Conservation (phyloP, 257 asterid genomes). For the Voacanga thouarsii region DNA sequence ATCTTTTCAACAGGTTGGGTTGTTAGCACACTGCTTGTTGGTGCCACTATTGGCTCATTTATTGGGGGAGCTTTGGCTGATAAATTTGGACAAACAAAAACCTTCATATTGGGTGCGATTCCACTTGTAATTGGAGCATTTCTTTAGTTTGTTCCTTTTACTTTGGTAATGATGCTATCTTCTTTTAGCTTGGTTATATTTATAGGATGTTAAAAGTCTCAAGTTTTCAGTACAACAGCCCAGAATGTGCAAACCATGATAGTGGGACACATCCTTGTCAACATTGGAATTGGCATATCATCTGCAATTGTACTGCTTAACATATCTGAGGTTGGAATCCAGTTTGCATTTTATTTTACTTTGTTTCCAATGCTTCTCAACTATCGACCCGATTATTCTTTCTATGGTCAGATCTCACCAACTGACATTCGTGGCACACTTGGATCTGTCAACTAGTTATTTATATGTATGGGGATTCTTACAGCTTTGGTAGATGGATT, state of each 20-base stretch:
- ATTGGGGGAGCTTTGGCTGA: slow-evolving; percentile 96
- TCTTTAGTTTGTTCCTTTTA: slow-evolving; percentile 65
- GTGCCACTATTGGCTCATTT: slow-evolving; percentile 94
- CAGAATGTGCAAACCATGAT: slow-evolving; percentile 75
- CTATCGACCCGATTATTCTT: slow-evolving; percentile 23
- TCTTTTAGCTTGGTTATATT: slow-evolving; percentile 10
- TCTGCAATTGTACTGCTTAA: slow-evolving; percentile 97
- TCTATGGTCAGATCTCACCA: slow-evolving; percentile 69
- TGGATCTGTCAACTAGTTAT: slow-evolving; percentile 90
- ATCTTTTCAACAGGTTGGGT: slow-evolving; percentile 67
- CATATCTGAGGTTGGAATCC: slow-evolving; percentile 77
- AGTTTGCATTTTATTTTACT: slow-evolving; percentile 3
- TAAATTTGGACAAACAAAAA: slow-evolving; percentile 88
- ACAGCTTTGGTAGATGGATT: slow-evolving; percentile 90
- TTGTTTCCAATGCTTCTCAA: slow-evolving; percentile 11
- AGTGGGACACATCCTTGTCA: slow-evolving; percentile 80
- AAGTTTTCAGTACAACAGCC: slow-evolving; percentile 65
- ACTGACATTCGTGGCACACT: slow-evolving; percentile 94
- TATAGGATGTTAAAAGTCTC: slow-evolving; percentile 17
- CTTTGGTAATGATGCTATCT: slow-evolving; percentile 7
- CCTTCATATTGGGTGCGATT: slow-evolving; percentile 80
- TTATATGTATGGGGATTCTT: slow-evolving; percentile 86
- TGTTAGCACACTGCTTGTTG: slow-evolving; percentile 93
- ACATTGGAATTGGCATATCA: slow-evolving; percentile 89
- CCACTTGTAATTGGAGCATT: slow-evolving; percentile 86